These are phyloP conservation scores for Brassica balearica DNA, from an alignment of 441 rosid genomes.

Conservation along the genomic window DNA sequence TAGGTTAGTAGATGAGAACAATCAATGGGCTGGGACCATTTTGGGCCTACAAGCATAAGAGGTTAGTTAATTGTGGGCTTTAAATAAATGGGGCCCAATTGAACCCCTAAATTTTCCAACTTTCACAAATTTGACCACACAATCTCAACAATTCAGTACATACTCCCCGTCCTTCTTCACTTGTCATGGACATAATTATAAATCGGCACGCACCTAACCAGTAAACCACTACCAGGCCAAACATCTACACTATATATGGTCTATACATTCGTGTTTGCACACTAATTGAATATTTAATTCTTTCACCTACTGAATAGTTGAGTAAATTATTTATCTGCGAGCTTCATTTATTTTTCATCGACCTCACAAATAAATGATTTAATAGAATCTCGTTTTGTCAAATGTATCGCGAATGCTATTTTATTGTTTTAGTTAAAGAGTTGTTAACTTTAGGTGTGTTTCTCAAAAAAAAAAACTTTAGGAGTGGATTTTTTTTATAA, in stretches of 20 bases:
- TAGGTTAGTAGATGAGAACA: slow-evolving; percentile 37
- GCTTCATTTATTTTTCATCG: background rate
- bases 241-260: slow-evolving; percentile 18
- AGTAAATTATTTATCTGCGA: background rate
- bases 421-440: background rate
- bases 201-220: slow-evolving; percentile 27
- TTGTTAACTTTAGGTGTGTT: background rate
- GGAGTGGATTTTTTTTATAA: background rate
- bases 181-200: slow-evolving; percentile 9
- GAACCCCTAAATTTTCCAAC: background rate
- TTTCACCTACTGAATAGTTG: background rate
- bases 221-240: slow-evolving; percentile 15
- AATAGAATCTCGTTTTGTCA: slow-evolving; percentile 1
- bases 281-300: slow-evolving; percentile 1
- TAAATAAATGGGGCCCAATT: slow-evolving; percentile 27
- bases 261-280: slow-evolving; percentile 10
- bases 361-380: background rate
- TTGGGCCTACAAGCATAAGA: slow-evolving; percentile 35
- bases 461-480: background rate
- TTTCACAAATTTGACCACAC: slow-evolving; percentile 30
- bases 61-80: slow-evolving; percentile 28
- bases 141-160: slow-evolving; percentile 16
- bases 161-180: background rate
- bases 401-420: background rate
- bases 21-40: slow-evolving; percentile 38